Base-by-base conservation (phyloP, 495 filamentous ascomycete genomes). In the Tuber microsphaerosporum region DNA sequence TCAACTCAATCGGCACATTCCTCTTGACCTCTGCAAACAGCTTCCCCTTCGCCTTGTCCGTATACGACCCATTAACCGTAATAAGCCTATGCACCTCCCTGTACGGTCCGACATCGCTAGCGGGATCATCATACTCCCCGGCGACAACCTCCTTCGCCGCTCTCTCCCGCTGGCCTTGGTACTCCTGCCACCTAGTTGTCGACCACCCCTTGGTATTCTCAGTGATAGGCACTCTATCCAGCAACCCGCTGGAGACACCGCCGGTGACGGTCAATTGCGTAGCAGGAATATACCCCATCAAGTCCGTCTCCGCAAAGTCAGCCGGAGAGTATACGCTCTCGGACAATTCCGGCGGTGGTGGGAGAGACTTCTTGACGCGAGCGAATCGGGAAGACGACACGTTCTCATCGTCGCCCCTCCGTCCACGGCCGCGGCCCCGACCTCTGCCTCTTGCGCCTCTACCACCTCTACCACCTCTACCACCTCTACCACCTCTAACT, bases 201-300 rank as follows among this genome's bases (percentile, higher is more conserved):
- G 56, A 48, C 73, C 77, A 79, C 45, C 61, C 43, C 6, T n/a
- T 75, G 6, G 61, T 79, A 20, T 75, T 71, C n/a, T 68, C 73
- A 10, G 69, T 48, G 8, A 37, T 39, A 16, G 74, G 56, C 4
- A 65, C 26, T 65, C 31, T 65, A 65, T 65, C 56, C 56, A 65
- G 10, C 56, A 65, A 19, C 31, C 26, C 56, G 26, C 56, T 65
- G 8, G 56, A 65, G 8, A 65, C 56, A 16, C 56, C 56, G 3
- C 77, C 77, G 34, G 78, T 73, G 16, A 65, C 56, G 9, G 72
- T 79, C 42, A 79, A 37, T 69, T 79, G 14, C 6, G 77, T 75
- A 2, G 76, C 76, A 0, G 73, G 77, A 19, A 79, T 45, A 31
- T 75, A 61, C 20, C 34, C 39, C 1, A 68, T 69, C 17, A 79